Evolutionary conservation across 768 basidiomycete species (phyloP).

Genomic region (Infundibulicybe gibba): DNA sequence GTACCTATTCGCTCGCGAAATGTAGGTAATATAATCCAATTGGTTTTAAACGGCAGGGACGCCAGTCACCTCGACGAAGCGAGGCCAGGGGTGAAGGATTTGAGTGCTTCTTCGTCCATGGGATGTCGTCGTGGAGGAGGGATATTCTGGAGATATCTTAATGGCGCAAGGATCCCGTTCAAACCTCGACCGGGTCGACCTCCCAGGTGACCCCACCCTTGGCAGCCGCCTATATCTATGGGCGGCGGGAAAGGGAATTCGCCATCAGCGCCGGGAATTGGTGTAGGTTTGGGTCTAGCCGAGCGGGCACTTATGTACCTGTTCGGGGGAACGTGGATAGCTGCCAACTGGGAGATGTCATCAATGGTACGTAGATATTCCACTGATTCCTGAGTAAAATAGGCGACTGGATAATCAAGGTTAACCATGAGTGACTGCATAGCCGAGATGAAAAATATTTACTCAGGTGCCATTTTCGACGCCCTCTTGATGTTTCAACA

Average conservation of each 20-base stretch:
- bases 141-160: constrained; percentile 58
- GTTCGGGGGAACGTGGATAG: constrained; percentile 52
- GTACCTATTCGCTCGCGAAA: no score
- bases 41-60: no score
- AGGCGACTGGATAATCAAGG: constrained; percentile 52
- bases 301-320: constrained; percentile 65
- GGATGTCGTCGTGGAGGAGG: constrained; percentile 65
- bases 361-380: constrained; percentile 57
- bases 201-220: not conserved
- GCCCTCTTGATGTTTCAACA: constrained; percentile 62
- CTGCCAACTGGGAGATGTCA: constrained; percentile 50
- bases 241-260: no score
- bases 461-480: constrained; percentile 83
- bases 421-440: not conserved
- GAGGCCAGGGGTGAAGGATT: constrained; percentile 41
- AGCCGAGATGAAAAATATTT: constrained; percentile 18
- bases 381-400: constrained; percentile 65
- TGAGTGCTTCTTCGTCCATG: constrained; percentile 66
- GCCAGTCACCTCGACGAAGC: no score
- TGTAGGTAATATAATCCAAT: no score
- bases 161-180: constrained; percentile 47
- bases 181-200: constrained; percentile 1
- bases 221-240: no score
- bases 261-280: no score
- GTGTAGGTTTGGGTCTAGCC: constrained; percentile 27